These are phyloP conservation scores for Lasiodiplodia sp. DNA, from an alignment of 2,329 filamentous ascomycete genomes.

Conservation along the genomic window DNA sequence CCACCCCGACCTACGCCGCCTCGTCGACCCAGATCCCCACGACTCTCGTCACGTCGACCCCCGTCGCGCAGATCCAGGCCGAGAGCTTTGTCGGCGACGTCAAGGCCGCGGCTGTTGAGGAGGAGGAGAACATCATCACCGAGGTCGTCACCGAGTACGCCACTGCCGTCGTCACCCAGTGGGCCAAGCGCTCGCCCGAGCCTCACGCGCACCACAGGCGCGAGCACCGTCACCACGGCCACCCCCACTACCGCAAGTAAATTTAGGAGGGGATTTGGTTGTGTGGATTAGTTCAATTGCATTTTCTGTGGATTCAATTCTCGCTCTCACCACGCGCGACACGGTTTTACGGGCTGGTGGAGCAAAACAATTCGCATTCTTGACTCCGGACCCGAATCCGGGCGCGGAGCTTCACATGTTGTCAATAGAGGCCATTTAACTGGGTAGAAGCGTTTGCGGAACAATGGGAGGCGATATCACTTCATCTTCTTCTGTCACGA, in stretches of 20 bases:
- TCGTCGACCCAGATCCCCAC: slow-evolving; percentile 32
- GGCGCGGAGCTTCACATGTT: slow-evolving; percentile 23
- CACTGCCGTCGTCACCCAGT: slow-evolving; percentile 26
- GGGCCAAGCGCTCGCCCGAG: slow-evolving; percentile 34
- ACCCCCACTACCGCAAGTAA: slow-evolving; percentile 30
- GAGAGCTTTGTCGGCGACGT: slow-evolving; percentile 37
- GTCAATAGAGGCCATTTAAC: slow-evolving; percentile 27
- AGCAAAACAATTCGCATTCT: slow-evolving; percentile 2
- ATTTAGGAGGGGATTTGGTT: background rate
- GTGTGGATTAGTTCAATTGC: slow-evolving; percentile 8
- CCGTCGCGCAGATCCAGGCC: slow-evolving; percentile 40
- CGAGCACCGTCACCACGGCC: slow-evolving; percentile 42
- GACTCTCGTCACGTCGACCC: slow-evolving; percentile 37
- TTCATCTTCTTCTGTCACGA: slow-evolving; percentile 25
- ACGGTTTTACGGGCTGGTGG: slow-evolving; percentile 3
- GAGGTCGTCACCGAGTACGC: slow-evolving; percentile 39
- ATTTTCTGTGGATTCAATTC: slow-evolving; percentile 15
- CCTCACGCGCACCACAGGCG: slow-evolving; percentile 39
- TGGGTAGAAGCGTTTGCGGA: slow-evolving; percentile 29
- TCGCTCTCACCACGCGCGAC: slow-evolving; percentile 11
- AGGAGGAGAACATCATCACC: slow-evolving; percentile 23
- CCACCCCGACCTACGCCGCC: slow-evolving; percentile 18
- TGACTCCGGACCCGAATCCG: slow-evolving; percentile 9
- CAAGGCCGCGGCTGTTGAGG: background rate
- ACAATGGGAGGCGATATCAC: slow-evolving; percentile 27